These are phyloP conservation scores for Venturia asperata DNA, from an alignment of 2,329 filamentous ascomycete genomes.

Conservation along the genomic window DNA sequence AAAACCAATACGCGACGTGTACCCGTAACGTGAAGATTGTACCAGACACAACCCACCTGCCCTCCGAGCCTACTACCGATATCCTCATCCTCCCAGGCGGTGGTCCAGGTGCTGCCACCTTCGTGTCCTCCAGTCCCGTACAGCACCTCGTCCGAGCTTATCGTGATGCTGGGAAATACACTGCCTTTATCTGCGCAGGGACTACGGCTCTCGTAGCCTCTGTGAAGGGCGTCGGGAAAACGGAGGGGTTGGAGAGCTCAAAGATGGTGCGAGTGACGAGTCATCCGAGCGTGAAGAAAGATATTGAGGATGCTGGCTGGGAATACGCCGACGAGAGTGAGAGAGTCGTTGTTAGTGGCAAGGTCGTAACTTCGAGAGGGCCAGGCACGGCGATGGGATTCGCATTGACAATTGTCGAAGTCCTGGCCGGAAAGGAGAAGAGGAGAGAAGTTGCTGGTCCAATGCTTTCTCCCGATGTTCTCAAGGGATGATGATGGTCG, in stretches of 20 bases:
- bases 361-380: slow-evolving; percentile 32
- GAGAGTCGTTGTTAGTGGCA: slow-evolving; percentile 29
- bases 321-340: slow-evolving; percentile 32
- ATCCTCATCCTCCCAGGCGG: slow-evolving; percentile 35
- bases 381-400: slow-evolving; percentile 35
- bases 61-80: slow-evolving; percentile 26
- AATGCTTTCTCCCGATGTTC: slow-evolving; percentile 32
- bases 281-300: slow-evolving; percentile 33
- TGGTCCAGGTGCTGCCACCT: slow-evolving; percentile 33
- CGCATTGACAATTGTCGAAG: slow-evolving; percentile 34
- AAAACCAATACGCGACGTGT: slow-evolving; percentile 26
- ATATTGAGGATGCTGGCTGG: slow-evolving; percentile 30
- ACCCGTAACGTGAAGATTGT: slow-evolving; percentile 33
- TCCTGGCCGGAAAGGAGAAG: slow-evolving; percentile 36
- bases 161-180: slow-evolving; percentile 27
- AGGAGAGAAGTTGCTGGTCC: slow-evolving; percentile 44
- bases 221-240: slow-evolving; percentile 15
- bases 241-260: slow-evolving; percentile 17
- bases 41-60: slow-evolving; percentile 29
- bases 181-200: slow-evolving; percentile 34
- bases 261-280: slow-evolving; percentile 19
- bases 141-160: slow-evolving; percentile 29
- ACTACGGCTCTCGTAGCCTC: slow-evolving; percentile 33
- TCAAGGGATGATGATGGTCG: not conserved
- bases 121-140: slow-evolving; percentile 25